These are phyloP conservation scores for Diaporthe sp. DNA, from an alignment of 2,329 filamentous ascomycete genomes.

Conservation along the genomic window DNA sequence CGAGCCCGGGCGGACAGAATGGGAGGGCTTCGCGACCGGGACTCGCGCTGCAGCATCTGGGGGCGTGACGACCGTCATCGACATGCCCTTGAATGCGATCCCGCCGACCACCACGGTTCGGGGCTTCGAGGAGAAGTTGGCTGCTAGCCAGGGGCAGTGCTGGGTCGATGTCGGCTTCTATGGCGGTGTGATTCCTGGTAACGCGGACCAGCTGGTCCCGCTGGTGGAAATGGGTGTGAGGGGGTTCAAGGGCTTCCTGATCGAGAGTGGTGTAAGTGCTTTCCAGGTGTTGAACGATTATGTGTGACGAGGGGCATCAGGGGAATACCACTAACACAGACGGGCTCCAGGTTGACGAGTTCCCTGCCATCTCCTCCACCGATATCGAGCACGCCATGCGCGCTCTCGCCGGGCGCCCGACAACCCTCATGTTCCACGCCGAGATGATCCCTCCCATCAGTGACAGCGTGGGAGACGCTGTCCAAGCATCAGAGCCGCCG, in stretches of 20 bases:
- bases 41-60: slow-evolving; percentile 94
- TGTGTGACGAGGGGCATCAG: background rate
- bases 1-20: slow-evolving; percentile 95
- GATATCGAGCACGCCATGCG: slow-evolving; percentile 86
- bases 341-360: slow-evolving; percentile 82
- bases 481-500: slow-evolving; percentile 76
- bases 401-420: slow-evolving; percentile 82
- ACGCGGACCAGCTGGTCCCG: slow-evolving; percentile 80
- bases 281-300: background rate
- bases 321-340: slow-evolving; percentile 30
- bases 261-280: slow-evolving; percentile 87
- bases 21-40: slow-evolving; percentile 97
- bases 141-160: slow-evolving; percentile 85
- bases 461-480: slow-evolving; percentile 81
- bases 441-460: slow-evolving; percentile 95
- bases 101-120: slow-evolving; percentile 92
- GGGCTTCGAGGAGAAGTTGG: slow-evolving; percentile 85
- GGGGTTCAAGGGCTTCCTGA: slow-evolving; percentile 97
- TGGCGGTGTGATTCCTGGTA: slow-evolving; percentile 92
- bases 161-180: slow-evolving; percentile 99
- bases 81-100: slow-evolving; percentile 98
- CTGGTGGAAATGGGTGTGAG: slow-evolving; percentile 88
- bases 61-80: slow-evolving; percentile 94
- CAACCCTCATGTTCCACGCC: slow-evolving; percentile 98
- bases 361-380: slow-evolving; percentile 84